Evolutionary conservation across 1,284 basidiomycete genomes (phyloP).

Genomic region (Meripilus lineatus): DNA sequence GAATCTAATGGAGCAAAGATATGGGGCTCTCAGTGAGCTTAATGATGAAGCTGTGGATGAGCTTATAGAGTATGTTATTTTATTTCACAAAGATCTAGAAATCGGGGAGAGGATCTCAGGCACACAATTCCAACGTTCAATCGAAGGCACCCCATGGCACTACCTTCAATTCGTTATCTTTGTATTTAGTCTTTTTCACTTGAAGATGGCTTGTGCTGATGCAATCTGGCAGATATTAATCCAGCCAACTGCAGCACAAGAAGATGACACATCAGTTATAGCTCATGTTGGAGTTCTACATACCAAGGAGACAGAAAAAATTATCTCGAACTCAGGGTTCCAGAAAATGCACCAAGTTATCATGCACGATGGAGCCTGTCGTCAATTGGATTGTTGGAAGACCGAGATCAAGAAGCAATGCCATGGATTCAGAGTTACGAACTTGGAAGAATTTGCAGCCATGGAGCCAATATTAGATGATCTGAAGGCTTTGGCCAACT

Average conservation of each 20-base stretch:
- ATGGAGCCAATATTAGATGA: constrained; percentile 18
- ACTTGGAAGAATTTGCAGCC: constrained; percentile 19
- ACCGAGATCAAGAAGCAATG: constrained; percentile 5
- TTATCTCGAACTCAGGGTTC: constrained; percentile 28
- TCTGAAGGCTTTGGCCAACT: constrained; percentile 14
- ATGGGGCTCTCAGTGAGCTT: background rate
- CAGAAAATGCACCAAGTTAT: constrained; percentile 32
- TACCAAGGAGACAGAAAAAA: constrained; percentile 25
- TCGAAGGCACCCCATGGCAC: background rate
- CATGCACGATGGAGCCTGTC: constrained; percentile 21
- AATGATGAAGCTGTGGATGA: background rate
- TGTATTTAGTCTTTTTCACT: constrained; percentile 26
- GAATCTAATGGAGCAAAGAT: background rate
- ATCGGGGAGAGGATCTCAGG: background rate
- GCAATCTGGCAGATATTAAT: constrained; percentile 22
- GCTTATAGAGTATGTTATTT: background rate
- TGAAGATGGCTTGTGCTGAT: constrained; percentile 30
- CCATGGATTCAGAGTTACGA: background rate
- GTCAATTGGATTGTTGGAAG: constrained; percentile 21
- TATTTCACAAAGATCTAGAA: constrained; percentile 7
- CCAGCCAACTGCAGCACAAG: background rate
- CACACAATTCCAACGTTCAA: background rate
- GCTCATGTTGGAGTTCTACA: constrained; percentile 18
- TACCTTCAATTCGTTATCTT: constrained; percentile 20
- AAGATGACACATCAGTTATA: constrained; percentile 8